phyloP scores from a whole-genome alignment of 2,329 filamentous ascomycete genomes.

The Colletotrichum neosansevieriae region DNA sequence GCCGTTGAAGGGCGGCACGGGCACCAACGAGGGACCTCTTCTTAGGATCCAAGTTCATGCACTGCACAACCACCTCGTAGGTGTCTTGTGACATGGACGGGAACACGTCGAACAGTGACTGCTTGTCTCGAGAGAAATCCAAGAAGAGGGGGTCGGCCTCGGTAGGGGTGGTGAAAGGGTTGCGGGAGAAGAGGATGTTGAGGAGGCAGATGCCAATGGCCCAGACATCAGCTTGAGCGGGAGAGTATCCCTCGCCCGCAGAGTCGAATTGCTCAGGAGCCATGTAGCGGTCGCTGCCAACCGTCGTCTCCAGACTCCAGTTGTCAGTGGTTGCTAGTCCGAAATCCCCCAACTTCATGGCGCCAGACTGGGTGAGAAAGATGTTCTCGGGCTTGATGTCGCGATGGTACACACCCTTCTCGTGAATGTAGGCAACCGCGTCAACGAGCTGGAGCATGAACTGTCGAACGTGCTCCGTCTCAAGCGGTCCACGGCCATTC shows the following conservation, averaged over 20 bases:
- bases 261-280: slow-evolving; percentile 98
- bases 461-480: slow-evolving; percentile 95
- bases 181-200: slow-evolving; percentile 96
- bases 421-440: slow-evolving; percentile 90
- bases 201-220: slow-evolving; percentile 96
- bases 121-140: slow-evolving; percentile 92
- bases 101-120: slow-evolving; percentile 97
- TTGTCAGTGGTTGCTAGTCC: slow-evolving; percentile 89
- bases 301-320: slow-evolving; percentile 92
- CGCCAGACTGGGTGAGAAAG: slow-evolving; percentile 86
- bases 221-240: slow-evolving; percentile 95
- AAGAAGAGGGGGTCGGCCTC: slow-evolving; percentile 92
- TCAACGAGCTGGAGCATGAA: slow-evolving; percentile 97
- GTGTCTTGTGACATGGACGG: slow-evolving; percentile 99
- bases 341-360: slow-evolving; percentile 97
- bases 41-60: slow-evolving; percentile 89
- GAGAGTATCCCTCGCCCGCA: slow-evolving; percentile 87
- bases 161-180: slow-evolving; percentile 92
- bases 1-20: slow-evolving; percentile 81
- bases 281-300: slow-evolving; percentile 99
- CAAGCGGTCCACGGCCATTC: slow-evolving; percentile 84
- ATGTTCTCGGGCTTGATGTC: slow-evolving; percentile 99
- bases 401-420: slow-evolving; percentile 91
- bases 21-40: slow-evolving; percentile 86
- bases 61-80: slow-evolving; percentile 91